Evolutionary conservation across 2,329 filamentous ascomycete genomes (phyloP), one percentile per base, ranked within the genome.

Genomic region (Exophiala viscosa): DNA sequence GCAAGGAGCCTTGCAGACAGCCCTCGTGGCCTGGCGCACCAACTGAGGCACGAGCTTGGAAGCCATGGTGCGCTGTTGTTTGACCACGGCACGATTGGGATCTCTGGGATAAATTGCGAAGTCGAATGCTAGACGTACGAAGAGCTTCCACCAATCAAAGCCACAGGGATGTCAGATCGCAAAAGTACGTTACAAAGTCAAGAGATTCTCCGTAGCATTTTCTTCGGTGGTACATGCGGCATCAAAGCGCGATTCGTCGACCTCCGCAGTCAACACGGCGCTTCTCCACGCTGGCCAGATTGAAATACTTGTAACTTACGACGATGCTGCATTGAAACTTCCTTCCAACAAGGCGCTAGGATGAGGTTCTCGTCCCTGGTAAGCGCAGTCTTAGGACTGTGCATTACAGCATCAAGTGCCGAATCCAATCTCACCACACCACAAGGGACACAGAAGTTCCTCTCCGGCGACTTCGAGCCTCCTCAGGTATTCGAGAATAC

Each of bases 401-500:
- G 60, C 44, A 33, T 47, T 28, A 28, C 36, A 31, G 45, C 36
- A 3, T 35, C 44, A 20, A 36, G 33, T 34, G 56, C 56, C 17
- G 46, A 62, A 33, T 61, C 58, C 2, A 63, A 64, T 44, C 51
- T 57, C 46, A 64, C 61, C 5, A 50, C 48, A 38, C 48, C 44
- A 36, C 32, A 47, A 38, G 35, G 43, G 28, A 58, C 59, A n/a
- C 66, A 67, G 58, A 64, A 69, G 50, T 61, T 69, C 52, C 65
- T 75, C 18, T 67, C 69, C 38, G 63, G 64, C 55, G 66, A 70
- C 57, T 96, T 96, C 76, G 86, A 82, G 71, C 90, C 92, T 48
- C 87, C 91, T 11, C 88, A 90, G 69, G 88, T 91, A 62, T 99
- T 96, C 77, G 90, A 91, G 75, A 96, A 99, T 73, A 81, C 80